Evolutionary conservation across 2,329 filamentous ascomycete genomes (phyloP), one percentile per base, ranked within the genome.

Genomic region (Exophiala mesophila): DNA sequence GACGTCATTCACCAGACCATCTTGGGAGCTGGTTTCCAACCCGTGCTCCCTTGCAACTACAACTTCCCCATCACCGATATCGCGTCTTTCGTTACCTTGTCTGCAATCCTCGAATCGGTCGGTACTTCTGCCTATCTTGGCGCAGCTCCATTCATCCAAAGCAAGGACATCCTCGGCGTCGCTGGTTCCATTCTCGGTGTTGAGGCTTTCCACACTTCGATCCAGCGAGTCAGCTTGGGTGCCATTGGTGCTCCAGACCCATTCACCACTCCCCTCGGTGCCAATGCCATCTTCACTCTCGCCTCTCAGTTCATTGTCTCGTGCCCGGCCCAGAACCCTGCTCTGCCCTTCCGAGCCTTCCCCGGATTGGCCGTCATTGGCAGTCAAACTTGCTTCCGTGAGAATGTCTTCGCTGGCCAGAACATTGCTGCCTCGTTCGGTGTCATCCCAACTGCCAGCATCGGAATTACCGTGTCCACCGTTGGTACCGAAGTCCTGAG

Each of bases 181-280:
- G 83, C 84, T 2, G 83, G 73, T 7, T 77, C 77, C 37, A 88
- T 88, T 60, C 73, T 85, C 36, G 53, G 43, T 17, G 74, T 85
- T 46, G 84, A 88, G 66, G 73, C 82, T 19, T 76, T 84, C 45
- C 84, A 88, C 66, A 81, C 85, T 65, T 81, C 80, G 48, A 80
- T 84, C 63, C 78, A 88, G 63, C 80, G 83, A 51, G 66, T 72
- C 44, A 78, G 77, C 28, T 68, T 72, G 15, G 71, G 74, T 45
- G 67, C 71, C 41, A 66, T 75, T 43, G 77, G 82, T 39, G 74
- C 84, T 3, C 80, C 84, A 3, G 76, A 78, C 58, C 74, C 82
- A 18, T 85, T 88, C 57, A 83, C 87, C 60, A 80, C 79, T 18
- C 72, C 83, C 1, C 77, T 88, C 9, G 76, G 76, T 20, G 78